phyloP scores from a whole-genome alignment of 2,329 filamentous ascomycete genomes.

The Tolypocladium ophioglossoides region DNA sequence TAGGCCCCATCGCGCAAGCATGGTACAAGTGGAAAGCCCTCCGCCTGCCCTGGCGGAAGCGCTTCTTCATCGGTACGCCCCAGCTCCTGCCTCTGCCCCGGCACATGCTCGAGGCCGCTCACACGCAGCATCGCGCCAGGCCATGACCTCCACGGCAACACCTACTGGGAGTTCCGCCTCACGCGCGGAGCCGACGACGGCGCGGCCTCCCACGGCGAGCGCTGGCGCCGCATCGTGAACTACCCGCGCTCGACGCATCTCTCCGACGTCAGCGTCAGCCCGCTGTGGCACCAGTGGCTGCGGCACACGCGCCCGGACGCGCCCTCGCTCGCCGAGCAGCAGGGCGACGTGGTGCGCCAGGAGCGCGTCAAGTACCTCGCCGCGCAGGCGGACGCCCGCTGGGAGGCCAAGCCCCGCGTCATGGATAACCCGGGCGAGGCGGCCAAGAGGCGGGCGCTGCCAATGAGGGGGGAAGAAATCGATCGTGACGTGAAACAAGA shows the following conservation, averaged over 20 bases:
- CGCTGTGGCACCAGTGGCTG: constrained; percentile 61
- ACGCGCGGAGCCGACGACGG: constrained; percentile 18
- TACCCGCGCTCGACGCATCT: constrained; percentile 44
- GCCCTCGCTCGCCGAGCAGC: constrained; percentile 47
- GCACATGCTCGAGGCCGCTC: neutral
- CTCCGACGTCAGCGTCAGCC: constrained; percentile 45
- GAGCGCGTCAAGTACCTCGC: constrained; percentile 44
- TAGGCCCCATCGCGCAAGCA: constrained; percentile 25
- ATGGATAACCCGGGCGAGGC: constrained; percentile 23
- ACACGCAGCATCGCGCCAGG: constrained; percentile 27
- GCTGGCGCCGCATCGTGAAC: constrained; percentile 52
- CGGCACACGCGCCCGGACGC: constrained; percentile 45
- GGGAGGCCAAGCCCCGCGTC: constrained; percentile 47
- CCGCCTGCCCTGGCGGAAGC: constrained; percentile 52
- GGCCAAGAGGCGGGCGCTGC: constrained; percentile 1
- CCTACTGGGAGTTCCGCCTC: constrained; percentile 58
- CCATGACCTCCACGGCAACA: constrained; percentile 54
- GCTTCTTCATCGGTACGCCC: constrained; percentile 47
- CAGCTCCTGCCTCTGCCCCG: neutral
- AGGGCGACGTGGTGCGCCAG: constrained; percentile 40
- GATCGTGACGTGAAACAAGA: neutral
- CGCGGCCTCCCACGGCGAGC: constrained; percentile 17
- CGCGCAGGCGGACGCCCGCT: constrained; percentile 51
- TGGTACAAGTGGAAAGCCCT: constrained; percentile 56
- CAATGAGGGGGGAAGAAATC: constrained; percentile 6